A percentile compares a stretch with the other conserved stretches of the same genome.
These are phyloP conservation scores for Dendrobium catenatum DNA, from an alignment of 106 monocot species.

Conservation along the genomic window DNA sequence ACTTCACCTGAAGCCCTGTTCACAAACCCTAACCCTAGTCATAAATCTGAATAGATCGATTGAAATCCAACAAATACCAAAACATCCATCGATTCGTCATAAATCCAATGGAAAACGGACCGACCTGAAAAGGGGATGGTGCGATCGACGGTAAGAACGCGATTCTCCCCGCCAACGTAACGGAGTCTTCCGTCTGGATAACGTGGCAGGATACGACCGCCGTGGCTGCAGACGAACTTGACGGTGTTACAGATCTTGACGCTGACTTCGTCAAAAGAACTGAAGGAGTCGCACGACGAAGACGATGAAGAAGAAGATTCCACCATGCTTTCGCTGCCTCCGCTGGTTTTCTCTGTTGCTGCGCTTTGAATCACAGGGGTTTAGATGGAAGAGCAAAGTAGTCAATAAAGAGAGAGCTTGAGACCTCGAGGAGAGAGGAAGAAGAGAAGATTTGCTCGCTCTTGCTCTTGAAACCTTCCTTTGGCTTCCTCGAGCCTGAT, in stretches of 20 bases:
- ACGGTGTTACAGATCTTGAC: slow-evolving; percentile 1
- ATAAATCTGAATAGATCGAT: not conserved
- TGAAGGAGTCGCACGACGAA: slow-evolving; percentile 7
- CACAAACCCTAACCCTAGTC: not conserved
- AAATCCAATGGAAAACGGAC: not conserved
- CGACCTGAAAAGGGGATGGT: slow-evolving; percentile 24
- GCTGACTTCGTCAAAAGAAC: not conserved
- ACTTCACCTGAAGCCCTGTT: slow-evolving; percentile 49
- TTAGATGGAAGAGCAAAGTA: not conserved
- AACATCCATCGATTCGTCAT: not conserved
- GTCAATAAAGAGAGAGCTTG: not conserved
- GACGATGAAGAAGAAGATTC: slow-evolving; percentile 7
- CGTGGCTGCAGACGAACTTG: slow-evolving; percentile 52
- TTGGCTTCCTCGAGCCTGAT: not conserved
- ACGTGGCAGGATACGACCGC: slow-evolving; percentile 43
- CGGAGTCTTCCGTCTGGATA: slow-evolving; percentile 34
- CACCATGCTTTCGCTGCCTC: not conserved
- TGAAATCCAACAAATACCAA: not conserved
- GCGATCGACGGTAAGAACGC: slow-evolving; percentile 28
- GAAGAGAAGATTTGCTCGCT: not conserved
- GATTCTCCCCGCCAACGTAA: slow-evolving; percentile 48
- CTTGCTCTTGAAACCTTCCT: not conserved
- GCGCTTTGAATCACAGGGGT: not conserved
- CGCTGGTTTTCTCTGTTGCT: not conserved
- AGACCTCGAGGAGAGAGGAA: not conserved